phyloP scores from a whole-genome alignment of 169 alveolate species.

The Plasmodium malariae region DNA sequence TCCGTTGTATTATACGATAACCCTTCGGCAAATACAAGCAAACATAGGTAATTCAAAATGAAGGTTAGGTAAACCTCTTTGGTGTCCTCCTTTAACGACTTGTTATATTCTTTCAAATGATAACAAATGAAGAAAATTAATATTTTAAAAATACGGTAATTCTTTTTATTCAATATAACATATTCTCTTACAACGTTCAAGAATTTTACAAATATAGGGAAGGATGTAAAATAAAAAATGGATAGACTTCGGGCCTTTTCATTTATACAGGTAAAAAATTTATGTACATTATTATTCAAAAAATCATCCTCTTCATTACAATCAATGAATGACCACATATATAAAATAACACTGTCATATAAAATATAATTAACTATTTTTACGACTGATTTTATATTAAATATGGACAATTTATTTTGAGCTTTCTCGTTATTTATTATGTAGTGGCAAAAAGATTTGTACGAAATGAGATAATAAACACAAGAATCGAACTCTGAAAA shows the following conservation, averaged over 20 bases:
- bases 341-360: constrained; percentile 53
- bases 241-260: constrained; percentile 69
- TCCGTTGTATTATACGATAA: neutral
- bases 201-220: constrained; percentile 39
- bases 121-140: constrained; percentile 42
- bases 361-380: constrained; percentile 36
- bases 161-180: constrained; percentile 14
- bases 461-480: constrained; percentile 34
- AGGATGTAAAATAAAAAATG: constrained; percentile 39
- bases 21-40: constrained; percentile 11
- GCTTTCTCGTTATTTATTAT: constrained; percentile 43
- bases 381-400: constrained; percentile 31
- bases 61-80: constrained; percentile 54
- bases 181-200: constrained; percentile 24
- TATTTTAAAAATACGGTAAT: constrained; percentile 25
- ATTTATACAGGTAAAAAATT: constrained; percentile 70
- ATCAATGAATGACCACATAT: constrained; percentile 38
- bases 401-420: constrained; percentile 7
- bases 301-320: neutral
- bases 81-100: constrained; percentile 43
- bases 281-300: neutral
- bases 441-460: constrained; percentile 55
- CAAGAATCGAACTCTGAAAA: constrained; percentile 63
- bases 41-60: constrained; percentile 30
- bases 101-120: constrained; percentile 24